Conservation (phyloP, 2,329 filamentous ascomycete genomes). For the Purpureocillium lavendulum region DNA sequence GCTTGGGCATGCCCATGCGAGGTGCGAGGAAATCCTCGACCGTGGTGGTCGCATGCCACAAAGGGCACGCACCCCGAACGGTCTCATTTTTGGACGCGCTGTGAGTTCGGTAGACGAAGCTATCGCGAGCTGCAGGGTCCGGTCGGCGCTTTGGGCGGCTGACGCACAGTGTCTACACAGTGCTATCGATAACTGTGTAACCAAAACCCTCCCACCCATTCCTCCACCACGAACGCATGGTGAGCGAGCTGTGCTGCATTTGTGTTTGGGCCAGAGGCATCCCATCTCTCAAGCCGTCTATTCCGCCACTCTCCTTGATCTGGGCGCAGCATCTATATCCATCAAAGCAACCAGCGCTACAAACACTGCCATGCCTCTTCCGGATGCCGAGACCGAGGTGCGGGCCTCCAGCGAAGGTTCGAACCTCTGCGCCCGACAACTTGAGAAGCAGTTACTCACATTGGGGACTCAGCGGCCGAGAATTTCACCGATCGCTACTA, state of each 20-base stretch:
- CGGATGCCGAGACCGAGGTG: constrained; percentile 33
- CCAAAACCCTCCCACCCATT: too few relatives aligned
- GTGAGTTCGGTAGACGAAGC: neutral
- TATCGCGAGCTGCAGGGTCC: neutral
- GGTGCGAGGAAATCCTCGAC: constrained; percentile 8
- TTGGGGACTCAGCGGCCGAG: constrained; percentile 49
- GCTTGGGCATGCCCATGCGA: constrained; percentile 18
- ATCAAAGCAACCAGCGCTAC: neutral
- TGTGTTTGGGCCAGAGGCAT: too few relatives aligned
- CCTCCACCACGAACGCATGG: too few relatives aligned
- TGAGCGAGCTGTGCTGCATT: too few relatives aligned
- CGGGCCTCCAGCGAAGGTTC: constrained; percentile 38
- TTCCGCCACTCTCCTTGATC: too few relatives aligned
- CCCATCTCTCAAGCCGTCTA: too few relatives aligned
- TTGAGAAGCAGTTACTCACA: neutral
- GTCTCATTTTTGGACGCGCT: constrained; percentile 16
- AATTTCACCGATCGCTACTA: constrained; percentile 70
- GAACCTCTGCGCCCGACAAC: constrained; percentile 7
- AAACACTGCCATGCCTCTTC: constrained; percentile 22
- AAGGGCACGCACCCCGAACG: constrained; percentile 16
- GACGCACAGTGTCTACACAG: too few relatives aligned
- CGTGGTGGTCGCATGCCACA: constrained; percentile 12
- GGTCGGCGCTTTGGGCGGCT: too few relatives aligned
- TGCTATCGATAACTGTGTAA: constrained; percentile 10
- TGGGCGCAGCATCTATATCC: too few relatives aligned